Base-by-base conservation (phyloP, 495 filamentous ascomycete species). In the Podospora australis region DNA sequence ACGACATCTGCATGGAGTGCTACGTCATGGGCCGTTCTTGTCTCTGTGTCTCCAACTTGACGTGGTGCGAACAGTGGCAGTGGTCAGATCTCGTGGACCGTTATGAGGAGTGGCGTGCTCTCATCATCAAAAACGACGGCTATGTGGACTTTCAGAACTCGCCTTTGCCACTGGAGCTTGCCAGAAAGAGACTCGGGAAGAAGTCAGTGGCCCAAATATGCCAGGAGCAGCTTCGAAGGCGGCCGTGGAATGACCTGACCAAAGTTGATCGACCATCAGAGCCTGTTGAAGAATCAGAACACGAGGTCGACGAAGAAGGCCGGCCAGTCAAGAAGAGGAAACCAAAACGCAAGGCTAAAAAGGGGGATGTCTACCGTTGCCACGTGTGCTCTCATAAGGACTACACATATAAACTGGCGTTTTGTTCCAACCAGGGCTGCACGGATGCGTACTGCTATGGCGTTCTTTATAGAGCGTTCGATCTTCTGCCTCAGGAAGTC, bases 1-100 rank as follows among this genome's bases (percentile, higher is more conserved):
- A 96, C 59, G 92, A 98, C 58, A 78, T 98, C 10, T 98, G 92
- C 62, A 88, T 98, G 82, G 91, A 98, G 35, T 98, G 92, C 62
- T 97, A 90, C 54, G 83, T 80, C 13, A 91, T 96, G 80, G 92
- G 92, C 26, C 81, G 92, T 40, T 94, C 88, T 52, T 98, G 92
- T 62, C 74, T 71, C 6, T 98, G 92, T 55, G 75, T 92, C 26
- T 92, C 89, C 5, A 81, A 79, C 8, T 77, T 92, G 22, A 83
- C 78, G 44, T 98, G 91, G 91, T 86, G 87, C 21, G 90, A 98
- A 58, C 92, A 98, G 62, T 95, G 90, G 69, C 67, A 74, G 16
- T 96, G 89, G 91, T 73, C 79, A 25, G 77, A 86, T 5, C 72
- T 97, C n/a, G 68, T 74, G 0, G 67, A 78, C n/a, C 81, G 83